Evolutionary conservation across 768 basidiomycete species (phyloP).

Genomic region (Naganishia vaughanmartiniae): DNA sequence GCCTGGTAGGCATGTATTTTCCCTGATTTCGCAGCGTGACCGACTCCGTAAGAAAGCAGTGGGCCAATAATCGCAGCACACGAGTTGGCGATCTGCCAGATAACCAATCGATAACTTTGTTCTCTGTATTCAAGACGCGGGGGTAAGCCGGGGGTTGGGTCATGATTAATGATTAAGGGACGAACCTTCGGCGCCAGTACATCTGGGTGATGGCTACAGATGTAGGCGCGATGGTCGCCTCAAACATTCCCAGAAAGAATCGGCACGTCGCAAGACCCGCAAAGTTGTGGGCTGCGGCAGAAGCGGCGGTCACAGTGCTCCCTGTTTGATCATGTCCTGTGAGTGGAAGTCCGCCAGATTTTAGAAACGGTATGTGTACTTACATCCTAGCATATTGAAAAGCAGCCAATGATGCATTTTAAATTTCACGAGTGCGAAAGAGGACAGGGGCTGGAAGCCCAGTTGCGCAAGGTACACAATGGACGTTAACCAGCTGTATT

Average conservation of each 20-base stretch:
- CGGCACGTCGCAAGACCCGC: constrained; percentile 28
- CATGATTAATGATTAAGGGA: too few species aligned
- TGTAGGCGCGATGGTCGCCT: constrained; percentile 29
- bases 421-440: constrained; percentile 54
- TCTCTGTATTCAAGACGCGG: neutral
- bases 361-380: neutral
- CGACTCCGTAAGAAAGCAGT: constrained; percentile 30
- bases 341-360: neutral
- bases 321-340: neutral
- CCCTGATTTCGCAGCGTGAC: constrained; percentile 10
- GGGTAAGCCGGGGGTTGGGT: too few species aligned
- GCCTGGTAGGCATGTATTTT: constrained; percentile 24
- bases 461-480: constrained; percentile 58
- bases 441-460: constrained; percentile 56
- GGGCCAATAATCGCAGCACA: constrained; percentile 30
- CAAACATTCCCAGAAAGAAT: constrained; percentile 30
- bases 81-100: constrained; percentile 29
- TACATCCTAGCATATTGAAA: constrained; percentile 24
- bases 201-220: constrained; percentile 28
- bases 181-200: constrained; percentile 16
- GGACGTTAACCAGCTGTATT: constrained; percentile 57
- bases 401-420: constrained; percentile 52
- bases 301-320: constrained; percentile 37
- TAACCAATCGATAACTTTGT: constrained; percentile 26
- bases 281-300: constrained; percentile 26